Percentiles rank a stretch among this genome's conserved stretches.
phyloP scores from a whole-genome alignment of 768 basidiomycete species.

The Coprinellus aureogranulatus region DNA sequence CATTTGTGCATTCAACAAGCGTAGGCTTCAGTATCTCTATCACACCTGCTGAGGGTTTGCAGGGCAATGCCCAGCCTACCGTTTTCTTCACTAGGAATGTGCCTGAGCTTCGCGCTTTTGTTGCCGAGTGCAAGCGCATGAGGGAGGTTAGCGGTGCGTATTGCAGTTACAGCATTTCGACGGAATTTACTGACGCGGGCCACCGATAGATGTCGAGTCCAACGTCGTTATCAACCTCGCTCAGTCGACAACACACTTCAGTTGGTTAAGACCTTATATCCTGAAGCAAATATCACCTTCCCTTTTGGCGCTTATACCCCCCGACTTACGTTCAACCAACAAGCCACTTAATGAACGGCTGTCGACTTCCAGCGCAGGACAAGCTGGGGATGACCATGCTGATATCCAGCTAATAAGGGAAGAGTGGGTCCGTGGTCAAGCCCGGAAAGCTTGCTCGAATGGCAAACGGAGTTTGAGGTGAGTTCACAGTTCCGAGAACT shows the following conservation, averaged over 20 bases:
- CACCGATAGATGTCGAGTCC: slow-evolving; percentile 19
- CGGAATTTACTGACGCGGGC: not conserved
- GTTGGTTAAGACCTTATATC: slow-evolving; percentile 47
- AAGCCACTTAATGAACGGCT: slow-evolving; percentile 53
- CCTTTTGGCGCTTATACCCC: slow-evolving; percentile 37
- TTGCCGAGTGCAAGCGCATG: slow-evolving; percentile 57
- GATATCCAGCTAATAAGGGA: slow-evolving; percentile 62
- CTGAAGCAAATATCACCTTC: slow-evolving; percentile 26
- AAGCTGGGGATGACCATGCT: slow-evolving; percentile 54
- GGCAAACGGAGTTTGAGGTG: slow-evolving; percentile 34
- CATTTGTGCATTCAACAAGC: not conserved
- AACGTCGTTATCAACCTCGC: slow-evolving; percentile 24
- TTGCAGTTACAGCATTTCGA: not conserved
- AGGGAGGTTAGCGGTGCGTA: slow-evolving; percentile 43
- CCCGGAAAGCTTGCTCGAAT: slow-evolving; percentile 33
- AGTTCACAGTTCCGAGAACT: not conserved
- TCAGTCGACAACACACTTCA: slow-evolving; percentile 35
- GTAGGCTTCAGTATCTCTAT: slow-evolving; percentile 58
- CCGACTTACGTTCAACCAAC: slow-evolving; percentile 53
- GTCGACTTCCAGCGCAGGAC: slow-evolving; percentile 60
- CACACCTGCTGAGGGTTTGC: slow-evolving; percentile 38
- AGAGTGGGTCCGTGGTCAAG: slow-evolving; percentile 56
- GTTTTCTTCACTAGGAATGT: slow-evolving; percentile 49
- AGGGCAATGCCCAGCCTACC: slow-evolving; percentile 28
- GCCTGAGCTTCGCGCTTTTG: slow-evolving; percentile 42